Percentiles rank a stretch among this genome's conserved stretches.
Conservation (phyloP, 805 yeast species). For the Ogataea populi-albae region DNA sequence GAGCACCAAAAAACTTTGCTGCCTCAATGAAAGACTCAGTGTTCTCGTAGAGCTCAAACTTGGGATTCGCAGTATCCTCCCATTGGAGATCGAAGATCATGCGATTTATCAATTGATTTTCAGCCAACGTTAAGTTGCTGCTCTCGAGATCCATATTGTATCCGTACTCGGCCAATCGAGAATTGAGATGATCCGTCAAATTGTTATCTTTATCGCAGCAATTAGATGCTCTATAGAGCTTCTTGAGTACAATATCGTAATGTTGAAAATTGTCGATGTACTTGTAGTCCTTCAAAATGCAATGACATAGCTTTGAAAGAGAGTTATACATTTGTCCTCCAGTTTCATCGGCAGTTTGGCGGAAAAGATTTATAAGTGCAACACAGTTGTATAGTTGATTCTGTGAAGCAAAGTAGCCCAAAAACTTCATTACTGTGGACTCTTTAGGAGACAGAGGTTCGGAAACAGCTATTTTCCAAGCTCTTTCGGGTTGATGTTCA, state of each 20-base stretch:
- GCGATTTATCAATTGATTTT: slow-evolving; percentile 4
- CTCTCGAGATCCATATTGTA: slow-evolving; percentile 4
- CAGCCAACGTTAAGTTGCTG: slow-evolving; percentile 2
- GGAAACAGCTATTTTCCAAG: slow-evolving; percentile 3
- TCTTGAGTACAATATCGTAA: slow-evolving; percentile 7
- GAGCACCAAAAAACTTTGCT: slow-evolving; percentile 7
- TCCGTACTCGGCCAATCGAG: slow-evolving; percentile 3
- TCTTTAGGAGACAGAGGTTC: not conserved
- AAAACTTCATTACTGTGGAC: not conserved
- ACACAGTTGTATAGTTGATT: slow-evolving; percentile 5
- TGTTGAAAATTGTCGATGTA: slow-evolving; percentile 1
- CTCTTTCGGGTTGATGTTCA: slow-evolving; percentile 2
- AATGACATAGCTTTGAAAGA: slow-evolving; percentile 2
- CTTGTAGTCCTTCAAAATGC: not conserved
- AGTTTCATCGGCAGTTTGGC: not conserved
- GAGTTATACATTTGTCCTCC: not conserved
- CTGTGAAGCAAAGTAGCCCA: slow-evolving; percentile 3
- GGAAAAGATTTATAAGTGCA: slow-evolving; percentile 7
- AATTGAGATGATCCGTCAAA: slow-evolving; percentile 2
- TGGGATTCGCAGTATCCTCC: slow-evolving; percentile 1
- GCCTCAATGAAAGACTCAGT: slow-evolving; percentile 8
- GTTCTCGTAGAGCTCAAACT: slow-evolving; percentile 5
- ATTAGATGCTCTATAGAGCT: slow-evolving; percentile 6
- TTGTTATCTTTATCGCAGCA: not conserved
- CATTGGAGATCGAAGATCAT: slow-evolving; percentile 5